Percentiles rank a stretch among this genome's conserved stretches.
Evolutionary conservation across 2,329 filamentous ascomycete genomes (phyloP).

Genomic region (Diaporthe batatas): DNA sequence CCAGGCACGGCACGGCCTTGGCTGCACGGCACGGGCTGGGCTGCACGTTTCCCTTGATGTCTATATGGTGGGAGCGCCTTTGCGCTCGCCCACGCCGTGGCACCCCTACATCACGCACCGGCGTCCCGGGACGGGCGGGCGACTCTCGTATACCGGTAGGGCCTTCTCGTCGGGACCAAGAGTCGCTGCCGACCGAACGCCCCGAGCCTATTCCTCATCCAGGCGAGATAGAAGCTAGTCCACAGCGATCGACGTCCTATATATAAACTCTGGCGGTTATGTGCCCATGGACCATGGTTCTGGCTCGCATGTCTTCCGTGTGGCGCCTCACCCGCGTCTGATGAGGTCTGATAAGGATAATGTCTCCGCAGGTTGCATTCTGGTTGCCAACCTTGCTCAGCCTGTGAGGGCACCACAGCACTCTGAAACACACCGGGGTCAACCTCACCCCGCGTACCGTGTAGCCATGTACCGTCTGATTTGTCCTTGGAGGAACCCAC

Average conservation of each 20-base stretch:
- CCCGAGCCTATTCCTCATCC: slow-evolving; percentile 14
- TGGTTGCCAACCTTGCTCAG: slow-evolving; percentile 12
- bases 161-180: slow-evolving; percentile 1
- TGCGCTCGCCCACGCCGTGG: too few species aligned
- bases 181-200: slow-evolving; percentile 6
- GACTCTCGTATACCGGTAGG: not conserved
- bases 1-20: slow-evolving; percentile 28
- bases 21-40: slow-evolving; percentile 29
- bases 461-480: slow-evolving; percentile 22
- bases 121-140: slow-evolving; percentile 1
- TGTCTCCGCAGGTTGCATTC: not conserved
- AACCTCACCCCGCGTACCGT: not conserved
- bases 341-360: not conserved
- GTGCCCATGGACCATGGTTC: not conserved
- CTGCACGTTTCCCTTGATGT: slow-evolving; percentile 28
- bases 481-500: slow-evolving; percentile 2
- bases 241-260: slow-evolving; percentile 15
- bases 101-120: slow-evolving; percentile 7
- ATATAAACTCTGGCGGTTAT: slow-evolving; percentile 19
- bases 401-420: not conserved
- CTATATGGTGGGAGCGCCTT: not conserved
- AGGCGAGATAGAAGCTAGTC: not conserved
- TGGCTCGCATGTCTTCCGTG: slow-evolving; percentile 5
- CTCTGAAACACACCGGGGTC: slow-evolving; percentile 20
- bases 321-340: slow-evolving; percentile 5